Evolutionary conservation across 2,329 filamentous ascomycete genomes (phyloP).

Genomic region (Fusarium nygamai): DNA sequence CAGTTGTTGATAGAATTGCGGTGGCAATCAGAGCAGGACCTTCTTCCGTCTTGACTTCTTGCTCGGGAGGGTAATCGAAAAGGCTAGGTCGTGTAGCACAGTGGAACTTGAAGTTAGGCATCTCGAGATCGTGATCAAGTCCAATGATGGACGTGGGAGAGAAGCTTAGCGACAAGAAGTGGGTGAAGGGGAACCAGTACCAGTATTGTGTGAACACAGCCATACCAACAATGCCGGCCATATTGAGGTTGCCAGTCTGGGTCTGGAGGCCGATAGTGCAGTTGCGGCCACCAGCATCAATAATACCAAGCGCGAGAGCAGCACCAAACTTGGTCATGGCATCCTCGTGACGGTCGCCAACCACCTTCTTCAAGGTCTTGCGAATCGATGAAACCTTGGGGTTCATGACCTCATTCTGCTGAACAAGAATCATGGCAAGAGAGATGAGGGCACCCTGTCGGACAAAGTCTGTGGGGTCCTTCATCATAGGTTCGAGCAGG

Average conservation of each 20-base stretch:
- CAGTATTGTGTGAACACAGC: slow-evolving; percentile 99
- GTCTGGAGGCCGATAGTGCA: slow-evolving; percentile 98
- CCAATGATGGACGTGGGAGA: slow-evolving; percentile 97
- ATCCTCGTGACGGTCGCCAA: slow-evolving; percentile 95
- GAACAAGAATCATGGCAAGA: slow-evolving; percentile 98
- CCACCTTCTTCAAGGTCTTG: slow-evolving; percentile 93
- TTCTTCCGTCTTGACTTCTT: slow-evolving; percentile 94
- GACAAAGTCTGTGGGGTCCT: slow-evolving; percentile 98
- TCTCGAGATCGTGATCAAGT: slow-evolving; percentile 91
- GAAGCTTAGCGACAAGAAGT: slow-evolving; percentile 96
- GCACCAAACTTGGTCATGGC: slow-evolving; percentile 99
- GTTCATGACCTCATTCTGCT: slow-evolving; percentile 99
- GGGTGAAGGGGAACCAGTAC: slow-evolving; percentile 99
- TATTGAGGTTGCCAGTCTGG: slow-evolving; percentile 97
- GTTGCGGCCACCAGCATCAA: slow-evolving; percentile 96
- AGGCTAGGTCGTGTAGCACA: slow-evolving; percentile 93
- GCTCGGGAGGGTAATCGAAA: slow-evolving; percentile 97
- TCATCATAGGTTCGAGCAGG: slow-evolving; percentile 98
- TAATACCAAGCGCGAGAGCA: slow-evolving; percentile 92
- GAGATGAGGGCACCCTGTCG: slow-evolving; percentile 95
- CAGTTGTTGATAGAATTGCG: slow-evolving; percentile 94
- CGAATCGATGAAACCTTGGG: slow-evolving; percentile 91
- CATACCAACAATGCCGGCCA: slow-evolving; percentile 97
- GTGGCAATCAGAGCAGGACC: slow-evolving; percentile 94
- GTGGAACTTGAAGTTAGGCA: slow-evolving; percentile 94